Evolutionary conservation across 305 asterid species (phyloP), one percentile per base, ranked within the genome.

Genomic region (Fraxinus dipetala): DNA sequence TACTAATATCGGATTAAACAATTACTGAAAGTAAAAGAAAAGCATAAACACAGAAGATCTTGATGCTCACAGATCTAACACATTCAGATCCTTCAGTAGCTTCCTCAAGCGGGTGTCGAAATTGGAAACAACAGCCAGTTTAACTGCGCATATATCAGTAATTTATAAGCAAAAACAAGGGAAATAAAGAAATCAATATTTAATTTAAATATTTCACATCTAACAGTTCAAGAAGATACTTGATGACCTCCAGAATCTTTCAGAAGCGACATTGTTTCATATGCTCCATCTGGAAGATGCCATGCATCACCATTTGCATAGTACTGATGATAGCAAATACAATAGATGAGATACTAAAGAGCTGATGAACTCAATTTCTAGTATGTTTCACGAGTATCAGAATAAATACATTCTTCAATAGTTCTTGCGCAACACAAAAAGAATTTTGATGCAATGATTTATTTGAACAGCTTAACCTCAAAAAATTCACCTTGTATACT

Each of bases 91-190:
- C 86, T 89, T 89, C 85, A 96, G 87, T 38, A 96, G 88, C 87
- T 90, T 94, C 90, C 98, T 94, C 90, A 94, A 87, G 79, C 99
- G 98, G 80, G 94, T 92, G 90, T 96, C 99, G 14, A 94, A 96
- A 85, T 96, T 96, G 84, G 99, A 96, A 30, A 94, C 99, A 36
- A 96, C 97, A 28, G 99, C 98, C 83, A 94, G 89, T 89, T 92
- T 96, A 86, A 96, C 99, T 93, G 95, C 86, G 10, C 81, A 80
- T 72, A n/a, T 48, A 79, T 76, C 79, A 74, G 77, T 36, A 81
- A 72, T 82, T 82, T 81, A 84, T 76, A 85, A 76, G 83, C 76
- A 70, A 79, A 32, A 18, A 43, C 56, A 72, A 32, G 31, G 59
- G 13, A 67, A 36, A 63, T 20, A 6, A 79, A 13, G 61, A 81